phyloP scores from a whole-genome alignment of 2,329 filamentous ascomycete genomes.

The Laburnicola sp. region DNA sequence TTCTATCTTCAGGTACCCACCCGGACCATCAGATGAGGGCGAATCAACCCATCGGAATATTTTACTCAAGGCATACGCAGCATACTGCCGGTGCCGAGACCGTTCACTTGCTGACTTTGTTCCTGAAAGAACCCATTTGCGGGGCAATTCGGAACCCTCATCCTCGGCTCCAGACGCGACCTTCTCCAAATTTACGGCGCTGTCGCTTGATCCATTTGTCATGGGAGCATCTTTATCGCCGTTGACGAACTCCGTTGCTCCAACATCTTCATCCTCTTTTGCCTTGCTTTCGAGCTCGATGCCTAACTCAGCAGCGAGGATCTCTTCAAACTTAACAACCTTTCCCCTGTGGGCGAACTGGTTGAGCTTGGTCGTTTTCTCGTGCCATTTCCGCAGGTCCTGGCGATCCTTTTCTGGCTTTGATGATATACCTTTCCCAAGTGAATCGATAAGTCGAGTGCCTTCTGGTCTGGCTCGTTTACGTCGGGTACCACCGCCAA shows the following conservation, averaged over 20 bases:
- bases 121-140: slow-evolving; percentile 54
- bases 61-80: slow-evolving; percentile 57
- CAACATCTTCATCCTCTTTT: background rate
- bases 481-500: slow-evolving; percentile 36
- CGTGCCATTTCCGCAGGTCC: slow-evolving; percentile 33
- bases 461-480: slow-evolving; percentile 45
- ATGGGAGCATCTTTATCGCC: slow-evolving; percentile 12
- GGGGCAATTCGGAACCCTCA: slow-evolving; percentile 28
- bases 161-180: slow-evolving; percentile 22
- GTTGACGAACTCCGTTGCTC: background rate
- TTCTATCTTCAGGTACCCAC: slow-evolving; percentile 41
- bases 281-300: slow-evolving; percentile 35
- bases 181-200: slow-evolving; percentile 17
- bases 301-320: slow-evolving; percentile 44
- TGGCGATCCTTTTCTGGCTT: background rate
- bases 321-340: slow-evolving; percentile 47
- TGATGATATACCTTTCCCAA: slow-evolving; percentile 63
- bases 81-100: slow-evolving; percentile 66
- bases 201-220: slow-evolving; percentile 25
- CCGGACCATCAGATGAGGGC: slow-evolving; percentile 11
- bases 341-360: slow-evolving; percentile 41
- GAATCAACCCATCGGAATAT: slow-evolving; percentile 47
- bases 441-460: slow-evolving; percentile 71
- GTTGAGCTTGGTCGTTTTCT: slow-evolving; percentile 41
- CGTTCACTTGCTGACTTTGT: slow-evolving; percentile 50